Evolutionary conservation across 495 filamentous ascomycete genomes (phyloP).

Genomic region (Neurospora sp.): DNA sequence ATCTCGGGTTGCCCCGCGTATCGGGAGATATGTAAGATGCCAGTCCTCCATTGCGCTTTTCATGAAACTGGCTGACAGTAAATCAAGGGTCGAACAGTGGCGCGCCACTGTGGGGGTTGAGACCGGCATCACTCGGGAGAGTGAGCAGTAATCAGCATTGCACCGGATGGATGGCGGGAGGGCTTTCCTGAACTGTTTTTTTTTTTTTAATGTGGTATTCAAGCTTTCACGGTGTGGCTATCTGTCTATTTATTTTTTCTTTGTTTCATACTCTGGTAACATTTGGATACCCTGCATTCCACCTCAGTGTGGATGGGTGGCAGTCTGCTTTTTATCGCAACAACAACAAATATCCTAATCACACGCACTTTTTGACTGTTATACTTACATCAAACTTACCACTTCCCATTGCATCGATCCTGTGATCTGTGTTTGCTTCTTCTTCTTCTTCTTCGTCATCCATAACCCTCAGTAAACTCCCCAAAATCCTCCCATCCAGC

Average conservation of each 20-base stretch:
- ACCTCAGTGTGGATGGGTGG: neutral
- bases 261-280: neutral
- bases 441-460: neutral
- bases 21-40: neutral
- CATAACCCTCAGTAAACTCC: too few species aligned
- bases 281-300: neutral
- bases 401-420: neutral
- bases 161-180: neutral
- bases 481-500: too few species aligned
- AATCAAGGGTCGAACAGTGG: slow-evolving; percentile 7
- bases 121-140: neutral
- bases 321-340: neutral
- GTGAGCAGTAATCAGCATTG: neutral
- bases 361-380: neutral
- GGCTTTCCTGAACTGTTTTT: too few species aligned
- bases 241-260: neutral
- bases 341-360: neutral
- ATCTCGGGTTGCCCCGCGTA: slow-evolving; percentile 2
- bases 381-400: too few species aligned
- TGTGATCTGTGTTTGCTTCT: neutral
- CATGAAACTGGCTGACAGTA: neutral
- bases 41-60: neutral
- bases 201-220: too few species aligned
- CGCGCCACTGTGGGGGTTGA: neutral
- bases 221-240: neutral